A percentile compares a stretch with the other conserved stretches of the same genome.
These are phyloP conservation scores for Trichosporon sp. DNA, from an alignment of 1,284 basidiomycete species.

Conservation along the genomic window DNA sequence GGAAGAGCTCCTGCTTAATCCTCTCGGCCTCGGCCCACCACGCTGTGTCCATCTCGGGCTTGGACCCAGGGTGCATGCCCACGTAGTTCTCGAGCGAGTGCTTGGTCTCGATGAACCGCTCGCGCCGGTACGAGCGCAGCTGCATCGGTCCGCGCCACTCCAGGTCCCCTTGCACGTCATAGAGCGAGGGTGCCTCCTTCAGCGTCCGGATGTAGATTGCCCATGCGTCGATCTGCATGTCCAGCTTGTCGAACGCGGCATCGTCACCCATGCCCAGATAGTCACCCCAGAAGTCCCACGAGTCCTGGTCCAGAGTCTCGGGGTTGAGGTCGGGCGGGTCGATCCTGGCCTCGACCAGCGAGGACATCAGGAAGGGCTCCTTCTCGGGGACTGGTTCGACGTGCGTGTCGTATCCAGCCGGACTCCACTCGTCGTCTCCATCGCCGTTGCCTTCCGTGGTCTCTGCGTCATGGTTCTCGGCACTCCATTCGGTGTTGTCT, in stretches of 20 bases:
- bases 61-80: not conserved
- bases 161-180: too few species aligned
- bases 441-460: too few species aligned
- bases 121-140: not conserved
- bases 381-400: too few species aligned
- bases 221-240: not conserved
- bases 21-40: not conserved
- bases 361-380: too few species aligned
- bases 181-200: too few species aligned
- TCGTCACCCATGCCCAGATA: not conserved
- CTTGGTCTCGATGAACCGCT: not conserved
- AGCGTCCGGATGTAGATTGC: too few species aligned
- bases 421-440: too few species aligned
- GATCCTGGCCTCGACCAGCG: not conserved
- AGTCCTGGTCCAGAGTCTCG: not conserved
- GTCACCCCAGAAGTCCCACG: not conserved
- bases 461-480: too few species aligned
- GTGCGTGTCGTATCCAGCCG: too few species aligned
- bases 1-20: not conserved
- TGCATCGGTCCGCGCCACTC: not conserved
- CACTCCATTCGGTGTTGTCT: too few species aligned
- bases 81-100: not conserved
- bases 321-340: not conserved
- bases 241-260: not conserved
- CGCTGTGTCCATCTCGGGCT: not conserved